Percentiles rank a stretch among this genome's conserved stretches.
Conservation (phyloP, 805 yeast genomes). For the Metschnikowia amazonensis region DNA sequence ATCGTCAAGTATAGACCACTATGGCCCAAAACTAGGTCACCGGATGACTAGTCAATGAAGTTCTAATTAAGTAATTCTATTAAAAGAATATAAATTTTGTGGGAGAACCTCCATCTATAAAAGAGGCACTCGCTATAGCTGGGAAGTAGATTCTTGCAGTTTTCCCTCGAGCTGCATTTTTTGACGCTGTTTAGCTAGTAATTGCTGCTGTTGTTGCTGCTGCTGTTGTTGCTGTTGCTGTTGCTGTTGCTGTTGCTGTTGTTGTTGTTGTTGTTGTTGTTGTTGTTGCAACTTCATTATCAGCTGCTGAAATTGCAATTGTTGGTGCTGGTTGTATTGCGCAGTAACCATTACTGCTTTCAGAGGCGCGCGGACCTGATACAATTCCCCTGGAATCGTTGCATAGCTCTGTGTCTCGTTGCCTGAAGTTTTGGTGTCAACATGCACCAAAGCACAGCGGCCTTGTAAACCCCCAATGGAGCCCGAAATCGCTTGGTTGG, state of each 20-base stretch:
- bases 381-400: slow-evolving; percentile 57
- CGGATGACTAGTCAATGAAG: background rate
- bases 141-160: background rate
- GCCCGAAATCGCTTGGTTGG: slow-evolving; percentile 46
- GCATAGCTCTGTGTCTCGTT: slow-evolving; percentile 41
- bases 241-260: slow-evolving; percentile 25
- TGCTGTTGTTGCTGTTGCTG: slow-evolving; percentile 29
- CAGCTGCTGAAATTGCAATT: slow-evolving; percentile 43
- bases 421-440: slow-evolving; percentile 37
- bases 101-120: background rate
- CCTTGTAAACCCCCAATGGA: slow-evolving; percentile 74
- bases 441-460: slow-evolving; percentile 71
- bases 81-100: background rate
- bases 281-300: slow-evolving; percentile 32
- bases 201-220: slow-evolving; percentile 28
- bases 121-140: background rate
- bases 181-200: slow-evolving; percentile 5
- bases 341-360: slow-evolving; percentile 41
- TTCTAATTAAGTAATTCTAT: background rate
- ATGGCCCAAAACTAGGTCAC: slow-evolving; percentile 45
- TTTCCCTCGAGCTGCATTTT: slow-evolving; percentile 1
- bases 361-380: slow-evolving; percentile 45
- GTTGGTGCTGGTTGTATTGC: slow-evolving; percentile 41
- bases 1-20: slow-evolving; percentile 56
- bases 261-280: slow-evolving; percentile 29